Evolutionary conservation across 1,284 basidiomycete species (phyloP).

Genomic region (Heterobasidion occidentale): DNA sequence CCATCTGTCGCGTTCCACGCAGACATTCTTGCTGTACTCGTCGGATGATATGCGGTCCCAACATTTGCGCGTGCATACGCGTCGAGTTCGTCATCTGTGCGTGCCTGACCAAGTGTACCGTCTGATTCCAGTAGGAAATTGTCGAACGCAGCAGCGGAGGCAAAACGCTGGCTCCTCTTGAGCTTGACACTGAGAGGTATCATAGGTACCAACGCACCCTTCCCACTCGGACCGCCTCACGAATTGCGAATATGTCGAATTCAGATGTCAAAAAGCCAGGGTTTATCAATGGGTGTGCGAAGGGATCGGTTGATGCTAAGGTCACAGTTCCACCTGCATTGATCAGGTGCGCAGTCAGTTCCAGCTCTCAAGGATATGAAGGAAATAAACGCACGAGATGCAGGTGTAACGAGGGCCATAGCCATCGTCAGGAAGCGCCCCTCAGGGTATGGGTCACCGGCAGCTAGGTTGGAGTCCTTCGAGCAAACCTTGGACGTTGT

Average conservation of each 20-base stretch:
- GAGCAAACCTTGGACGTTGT: background rate
- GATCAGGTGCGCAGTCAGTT: background rate
- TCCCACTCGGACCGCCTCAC: background rate
- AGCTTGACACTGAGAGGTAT: background rate
- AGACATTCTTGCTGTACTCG: background rate
- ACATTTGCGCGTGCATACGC: conserved; percentile 4
- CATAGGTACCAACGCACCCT: background rate
- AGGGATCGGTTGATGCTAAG: conserved; percentile 12
- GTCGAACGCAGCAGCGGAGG: background rate
- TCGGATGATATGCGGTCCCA: background rate
- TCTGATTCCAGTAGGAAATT: conserved; percentile 1
- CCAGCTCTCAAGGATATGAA: background rate
- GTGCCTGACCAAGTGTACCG: conserved; percentile 5
- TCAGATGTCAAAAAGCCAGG: conserved; percentile 3
- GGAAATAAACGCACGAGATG: conserved; percentile 9
- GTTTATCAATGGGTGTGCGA: conserved; percentile 14
- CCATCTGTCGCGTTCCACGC: background rate
- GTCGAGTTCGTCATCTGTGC: conserved; percentile 16
- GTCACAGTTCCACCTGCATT: conserved; percentile 17
- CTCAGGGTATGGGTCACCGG: too few relatives aligned
- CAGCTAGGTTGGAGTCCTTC: background rate
- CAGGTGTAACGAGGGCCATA: conserved; percentile 12
- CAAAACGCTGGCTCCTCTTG: background rate
- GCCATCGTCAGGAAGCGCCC: conserved; percentile 9
- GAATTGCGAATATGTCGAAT: background rate